Percentiles rank a stretch among this genome's conserved stretches.
Conservation (phyloP, 2,329 filamentous ascomycete genomes). For the Dactylellina parvicollis region DNA sequence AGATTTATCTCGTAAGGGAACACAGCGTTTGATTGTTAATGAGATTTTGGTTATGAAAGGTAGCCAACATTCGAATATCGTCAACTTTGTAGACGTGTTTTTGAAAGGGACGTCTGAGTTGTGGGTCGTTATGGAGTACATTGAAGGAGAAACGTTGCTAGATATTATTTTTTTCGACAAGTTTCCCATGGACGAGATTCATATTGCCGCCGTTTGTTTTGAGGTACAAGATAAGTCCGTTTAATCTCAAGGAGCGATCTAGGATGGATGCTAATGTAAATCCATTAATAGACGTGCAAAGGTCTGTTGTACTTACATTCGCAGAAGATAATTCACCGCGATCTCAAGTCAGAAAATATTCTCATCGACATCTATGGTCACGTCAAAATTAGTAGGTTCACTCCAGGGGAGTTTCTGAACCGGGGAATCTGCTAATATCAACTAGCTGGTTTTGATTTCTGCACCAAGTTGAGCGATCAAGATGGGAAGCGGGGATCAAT, state of each 20-base stretch:
- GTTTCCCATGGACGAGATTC: conserved; percentile 94
- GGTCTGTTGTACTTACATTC: conserved; percentile 92
- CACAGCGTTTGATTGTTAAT: conserved; percentile 98
- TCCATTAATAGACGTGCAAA: conserved; percentile 79
- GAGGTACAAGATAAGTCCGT: conserved; percentile 74
- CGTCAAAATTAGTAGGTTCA: conserved; percentile 88
- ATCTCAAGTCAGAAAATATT: conserved; percentile 99
- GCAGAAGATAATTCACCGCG: conserved; percentile 97
- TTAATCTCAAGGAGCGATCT: conserved; percentile 8
- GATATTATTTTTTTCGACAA: conserved; percentile 99
- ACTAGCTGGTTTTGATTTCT: conserved; percentile 96
- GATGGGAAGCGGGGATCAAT: conserved; percentile 98
- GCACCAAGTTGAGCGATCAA: conserved; percentile 95
- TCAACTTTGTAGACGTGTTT: conserved; percentile 98
- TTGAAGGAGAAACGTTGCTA: conserved; percentile 97
- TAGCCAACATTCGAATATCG: conserved; percentile 96
- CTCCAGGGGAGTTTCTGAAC: background rate
- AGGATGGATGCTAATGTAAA: background rate
- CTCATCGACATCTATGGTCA: conserved; percentile 91
- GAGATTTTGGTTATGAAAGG: conserved; percentile 99
- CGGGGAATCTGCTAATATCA: conserved; percentile 25
- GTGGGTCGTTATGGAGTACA: conserved; percentile 99
- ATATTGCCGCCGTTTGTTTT: conserved; percentile 95
- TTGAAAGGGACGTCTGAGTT: conserved; percentile 94
- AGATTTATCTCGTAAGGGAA: conserved; percentile 95